Conservation (phyloP, 495 filamentous ascomycete genomes). For the Hypomontagnella monticulosa region DNA sequence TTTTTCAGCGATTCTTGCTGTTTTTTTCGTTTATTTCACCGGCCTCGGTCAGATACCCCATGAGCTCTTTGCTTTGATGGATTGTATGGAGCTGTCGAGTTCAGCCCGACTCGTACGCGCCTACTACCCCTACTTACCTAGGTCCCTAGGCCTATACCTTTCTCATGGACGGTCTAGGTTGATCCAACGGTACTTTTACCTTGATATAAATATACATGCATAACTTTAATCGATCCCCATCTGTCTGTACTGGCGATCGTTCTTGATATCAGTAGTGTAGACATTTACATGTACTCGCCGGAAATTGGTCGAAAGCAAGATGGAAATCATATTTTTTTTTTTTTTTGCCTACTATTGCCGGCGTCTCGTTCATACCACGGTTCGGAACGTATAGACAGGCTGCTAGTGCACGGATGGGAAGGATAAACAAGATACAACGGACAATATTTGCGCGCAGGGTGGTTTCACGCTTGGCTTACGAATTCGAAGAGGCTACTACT, state of each 20-base stretch:
- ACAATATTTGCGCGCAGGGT: slow-evolving; percentile 23
- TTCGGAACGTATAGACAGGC: slow-evolving; percentile 15
- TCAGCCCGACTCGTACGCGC: slow-evolving; percentile 18
- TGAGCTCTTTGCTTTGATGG: slow-evolving; percentile 24
- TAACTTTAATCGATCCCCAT: slow-evolving; percentile 23
- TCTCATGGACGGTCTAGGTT: slow-evolving; percentile 1
- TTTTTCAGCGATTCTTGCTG: neutral
- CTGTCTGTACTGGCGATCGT: neutral
- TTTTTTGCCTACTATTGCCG: slow-evolving; percentile 7
- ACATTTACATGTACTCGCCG: neutral
- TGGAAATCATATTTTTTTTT: slow-evolving; percentile 22
- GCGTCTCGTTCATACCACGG: slow-evolving; percentile 13
- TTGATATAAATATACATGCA: slow-evolving; percentile 15
- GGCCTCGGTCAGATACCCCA: slow-evolving; percentile 40
- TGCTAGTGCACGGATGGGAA: slow-evolving; percentile 17
- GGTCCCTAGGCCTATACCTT: slow-evolving; percentile 18
- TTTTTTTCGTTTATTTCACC: slow-evolving; percentile 13
- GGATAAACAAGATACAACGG: slow-evolving; percentile 10
- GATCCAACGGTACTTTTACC: slow-evolving; percentile 12
- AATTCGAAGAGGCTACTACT: slow-evolving; percentile 9
- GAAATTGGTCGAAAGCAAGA: neutral
- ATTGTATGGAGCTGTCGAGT: slow-evolving; percentile 14
- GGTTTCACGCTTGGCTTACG: slow-evolving; percentile 27
- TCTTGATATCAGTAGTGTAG: neutral
- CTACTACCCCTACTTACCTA: no score